A percentile compares a stretch with the other conserved stretches of the same genome.
These are phyloP conservation scores for Apiospora marii DNA, from an alignment of 2,329 filamentous ascomycete species.

Conservation along the genomic window DNA sequence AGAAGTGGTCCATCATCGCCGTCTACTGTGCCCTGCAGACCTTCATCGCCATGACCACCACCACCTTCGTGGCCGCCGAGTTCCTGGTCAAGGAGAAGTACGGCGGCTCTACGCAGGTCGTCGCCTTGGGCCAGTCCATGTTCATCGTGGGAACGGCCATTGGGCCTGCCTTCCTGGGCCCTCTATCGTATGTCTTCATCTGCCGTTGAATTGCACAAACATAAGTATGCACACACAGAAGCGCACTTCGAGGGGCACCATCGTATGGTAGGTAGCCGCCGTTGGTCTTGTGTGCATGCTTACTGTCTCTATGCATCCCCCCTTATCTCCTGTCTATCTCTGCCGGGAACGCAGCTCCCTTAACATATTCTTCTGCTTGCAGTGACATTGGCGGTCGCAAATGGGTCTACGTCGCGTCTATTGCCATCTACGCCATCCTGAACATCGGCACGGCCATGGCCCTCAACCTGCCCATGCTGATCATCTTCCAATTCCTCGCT, in stretches of 20 bases:
- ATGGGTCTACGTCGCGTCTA: constrained; percentile 51
- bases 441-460: constrained; percentile 47
- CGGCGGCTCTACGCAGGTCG: constrained; percentile 46
- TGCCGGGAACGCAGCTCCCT: constrained; percentile 19
- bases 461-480: constrained; percentile 47
- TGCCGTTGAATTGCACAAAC: constrained; percentile 10
- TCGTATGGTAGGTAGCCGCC: neutral
- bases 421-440: constrained; percentile 44
- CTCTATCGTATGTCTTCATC: constrained; percentile 45
- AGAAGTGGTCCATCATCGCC: constrained; percentile 40
- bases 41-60: constrained; percentile 49
- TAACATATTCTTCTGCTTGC: constrained; percentile 18
- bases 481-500: constrained; percentile 47
- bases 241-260: constrained; percentile 1
- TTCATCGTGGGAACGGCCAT: constrained; percentile 52
- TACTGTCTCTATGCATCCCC: neutral
- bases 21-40: constrained; percentile 44
- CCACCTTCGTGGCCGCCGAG: constrained; percentile 49
- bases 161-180: constrained; percentile 50
- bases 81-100: constrained; percentile 47
- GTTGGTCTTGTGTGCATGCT: constrained; percentile 1
- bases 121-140: constrained; percentile 50
- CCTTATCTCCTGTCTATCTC: neutral
- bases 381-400: constrained; percentile 52
- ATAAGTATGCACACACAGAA: neutral